These are phyloP conservation scores for Poa annua DNA, from an alignment of 176 grass and related monocot species.

Conservation along the genomic window DNA sequence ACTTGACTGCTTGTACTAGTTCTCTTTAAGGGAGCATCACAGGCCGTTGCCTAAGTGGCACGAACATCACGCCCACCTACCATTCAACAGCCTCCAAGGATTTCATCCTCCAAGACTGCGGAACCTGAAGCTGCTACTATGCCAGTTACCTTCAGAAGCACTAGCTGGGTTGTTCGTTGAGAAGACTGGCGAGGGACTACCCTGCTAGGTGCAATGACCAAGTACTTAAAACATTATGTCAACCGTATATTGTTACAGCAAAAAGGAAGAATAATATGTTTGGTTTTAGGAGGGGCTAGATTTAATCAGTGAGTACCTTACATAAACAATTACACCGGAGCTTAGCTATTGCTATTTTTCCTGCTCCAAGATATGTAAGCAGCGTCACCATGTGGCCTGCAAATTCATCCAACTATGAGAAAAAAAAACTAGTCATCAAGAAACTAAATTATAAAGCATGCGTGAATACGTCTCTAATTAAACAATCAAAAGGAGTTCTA, in stretches of 20 bases:
- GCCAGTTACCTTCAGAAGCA: not conserved
- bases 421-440: not conserved
- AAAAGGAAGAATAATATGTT: not conserved
- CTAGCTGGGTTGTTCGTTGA: not conserved
- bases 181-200: not conserved
- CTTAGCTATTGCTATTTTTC: slow-evolving; percentile 53
- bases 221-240: not conserved
- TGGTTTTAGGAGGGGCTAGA: not conserved
- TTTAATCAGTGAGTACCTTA: not conserved
- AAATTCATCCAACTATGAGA: slow-evolving; percentile 26
- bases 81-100: not conserved
- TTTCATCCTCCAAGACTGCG: not conserved
- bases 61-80: not conserved
- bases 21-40: not conserved
- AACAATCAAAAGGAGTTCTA: not conserved
- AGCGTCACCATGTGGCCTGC: slow-evolving; percentile 72
- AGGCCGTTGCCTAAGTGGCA: not conserved
- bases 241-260: not conserved
- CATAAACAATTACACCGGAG: not conserved
- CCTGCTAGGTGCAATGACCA: not conserved
- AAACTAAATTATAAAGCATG: not conserved
- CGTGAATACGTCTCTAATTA: not conserved
- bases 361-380: slow-evolving; percentile 56
- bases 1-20: not conserved
- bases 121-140: not conserved